A percentile compares a stretch with the other conserved stretches of the same genome.
These are phyloP conservation scores for Irpex sp. DNA, from an alignment of 1,284 basidiomycete species.

Conservation along the genomic window DNA sequence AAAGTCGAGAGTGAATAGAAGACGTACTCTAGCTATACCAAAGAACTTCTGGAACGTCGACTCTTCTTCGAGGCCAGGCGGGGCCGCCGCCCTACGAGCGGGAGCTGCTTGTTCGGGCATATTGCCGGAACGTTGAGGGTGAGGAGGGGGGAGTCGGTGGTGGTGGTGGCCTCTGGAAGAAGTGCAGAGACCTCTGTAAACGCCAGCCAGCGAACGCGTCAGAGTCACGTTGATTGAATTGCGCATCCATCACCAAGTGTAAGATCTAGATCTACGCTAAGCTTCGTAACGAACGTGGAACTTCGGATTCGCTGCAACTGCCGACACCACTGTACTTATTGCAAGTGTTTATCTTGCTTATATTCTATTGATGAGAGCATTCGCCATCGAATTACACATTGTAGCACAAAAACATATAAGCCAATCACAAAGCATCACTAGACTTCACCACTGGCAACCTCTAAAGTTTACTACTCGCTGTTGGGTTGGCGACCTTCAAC, in stretches of 20 bases:
- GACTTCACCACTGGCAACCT: not conserved
- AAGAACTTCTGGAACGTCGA: constrained; percentile 27
- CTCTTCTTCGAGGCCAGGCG: constrained; percentile 18
- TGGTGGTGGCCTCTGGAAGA: constrained; percentile 1
- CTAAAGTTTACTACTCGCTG: constrained; percentile 3
- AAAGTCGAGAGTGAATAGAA: not conserved
- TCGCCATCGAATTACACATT: no score
- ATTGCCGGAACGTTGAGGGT: constrained; percentile 3
- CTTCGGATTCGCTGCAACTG: no score
- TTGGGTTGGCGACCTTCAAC: constrained; percentile 3
- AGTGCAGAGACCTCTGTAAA: not conserved
- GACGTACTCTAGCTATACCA: constrained; percentile 44
- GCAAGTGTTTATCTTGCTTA: not conserved
- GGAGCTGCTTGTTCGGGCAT: constrained; percentile 23
- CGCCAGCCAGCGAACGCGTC: not conserved
- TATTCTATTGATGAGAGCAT: not conserved
- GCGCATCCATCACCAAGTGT: no score
- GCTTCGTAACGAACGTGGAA: no score
- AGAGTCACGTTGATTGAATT: not conserved
- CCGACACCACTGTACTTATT: no score
- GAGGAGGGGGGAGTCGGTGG: not conserved
- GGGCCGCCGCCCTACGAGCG: constrained; percentile 16
- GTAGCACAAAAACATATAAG: no score
- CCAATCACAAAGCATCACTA: no score
- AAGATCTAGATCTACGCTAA: no score